A percentile compares a stretch with the other conserved stretches of the same genome.
phyloP scores from a whole-genome alignment of 768 basidiomycete species.

The Tulasnella sp. region DNA sequence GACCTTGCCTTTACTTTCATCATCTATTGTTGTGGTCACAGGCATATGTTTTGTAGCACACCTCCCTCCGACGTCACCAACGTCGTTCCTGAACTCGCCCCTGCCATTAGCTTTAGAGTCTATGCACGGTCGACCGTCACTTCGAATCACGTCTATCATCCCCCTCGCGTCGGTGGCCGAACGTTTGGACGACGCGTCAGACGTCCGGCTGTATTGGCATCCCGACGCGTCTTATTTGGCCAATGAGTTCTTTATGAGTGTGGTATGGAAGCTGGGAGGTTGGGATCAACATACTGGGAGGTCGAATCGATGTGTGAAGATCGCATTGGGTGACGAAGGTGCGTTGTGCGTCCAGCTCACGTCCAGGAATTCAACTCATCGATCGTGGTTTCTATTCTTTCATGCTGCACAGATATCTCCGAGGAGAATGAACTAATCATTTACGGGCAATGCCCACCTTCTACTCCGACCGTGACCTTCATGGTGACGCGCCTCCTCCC shows the following conservation, averaged over 20 bases:
- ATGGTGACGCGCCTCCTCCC: slow-evolving; percentile 11
- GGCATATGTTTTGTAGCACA: slow-evolving; percentile 16
- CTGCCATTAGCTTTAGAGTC: slow-evolving; percentile 14
- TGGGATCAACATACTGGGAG: slow-evolving; percentile 9
- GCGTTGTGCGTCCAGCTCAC: not conserved
- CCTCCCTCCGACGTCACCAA: slow-evolving; percentile 10
- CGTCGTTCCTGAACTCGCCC: slow-evolving; percentile 7
- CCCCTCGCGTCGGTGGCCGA: not conserved
- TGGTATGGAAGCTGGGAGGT: slow-evolving; percentile 9
- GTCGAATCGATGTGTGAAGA: slow-evolving; percentile 8
- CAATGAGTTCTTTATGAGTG: slow-evolving; percentile 10
- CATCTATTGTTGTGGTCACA: not conserved
- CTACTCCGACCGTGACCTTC: slow-evolving; percentile 1
- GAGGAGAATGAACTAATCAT: slow-evolving; percentile 14
- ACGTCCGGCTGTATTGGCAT: slow-evolving; percentile 13
- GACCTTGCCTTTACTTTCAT: not conserved
- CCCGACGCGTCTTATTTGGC: slow-evolving; percentile 9
- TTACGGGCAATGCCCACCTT: slow-evolving; percentile 5
- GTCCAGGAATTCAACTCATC: not conserved
- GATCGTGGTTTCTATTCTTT: not conserved
- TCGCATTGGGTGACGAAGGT: slow-evolving; percentile 15
- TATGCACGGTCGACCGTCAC: slow-evolving; percentile 14
- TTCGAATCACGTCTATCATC: slow-evolving; percentile 1
- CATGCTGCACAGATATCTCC: not conserved
- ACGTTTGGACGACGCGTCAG: slow-evolving; percentile 7